These are phyloP conservation scores for Sporisorium sorghi DNA, from an alignment of 1,284 basidiomycete genomes.

Conservation along the genomic window DNA sequence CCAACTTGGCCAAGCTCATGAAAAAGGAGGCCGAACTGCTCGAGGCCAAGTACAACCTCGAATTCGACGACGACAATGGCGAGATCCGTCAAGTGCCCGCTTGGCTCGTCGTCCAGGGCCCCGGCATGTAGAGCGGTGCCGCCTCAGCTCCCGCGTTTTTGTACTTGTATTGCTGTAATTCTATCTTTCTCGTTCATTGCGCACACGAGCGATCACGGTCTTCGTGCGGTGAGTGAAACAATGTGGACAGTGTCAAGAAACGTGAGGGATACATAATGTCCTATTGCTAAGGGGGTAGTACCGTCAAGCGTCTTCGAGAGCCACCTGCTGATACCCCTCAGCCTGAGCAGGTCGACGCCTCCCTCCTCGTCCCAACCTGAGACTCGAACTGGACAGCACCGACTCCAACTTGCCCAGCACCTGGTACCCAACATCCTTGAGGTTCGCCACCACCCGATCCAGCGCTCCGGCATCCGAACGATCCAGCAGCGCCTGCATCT, in stretches of 20 bases:
- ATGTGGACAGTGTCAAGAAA: background rate
- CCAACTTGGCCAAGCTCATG: constrained; percentile 33
- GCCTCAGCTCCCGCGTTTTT: background rate
- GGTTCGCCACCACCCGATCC: constrained; percentile 41
- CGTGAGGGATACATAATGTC: background rate
- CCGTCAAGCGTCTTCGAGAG: constrained; percentile 30
- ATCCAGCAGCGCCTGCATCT: constrained; percentile 36
- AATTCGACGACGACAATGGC: constrained; percentile 67
- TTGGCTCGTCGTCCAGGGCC: constrained; percentile 64
- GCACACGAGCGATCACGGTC: constrained; percentile 1
- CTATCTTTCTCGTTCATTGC: constrained; percentile 3
- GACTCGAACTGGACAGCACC: constrained; percentile 11
- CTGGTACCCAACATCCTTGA: constrained; percentile 49
- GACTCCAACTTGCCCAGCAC: constrained; percentile 44
- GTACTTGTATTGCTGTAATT: constrained; percentile 41
- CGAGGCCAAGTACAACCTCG: constrained; percentile 61
- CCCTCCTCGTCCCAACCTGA: constrained; percentile 18
- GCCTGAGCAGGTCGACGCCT: constrained; percentile 10
- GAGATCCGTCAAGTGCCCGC: constrained; percentile 65
- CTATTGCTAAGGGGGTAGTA: background rate
- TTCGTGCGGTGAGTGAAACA: background rate
- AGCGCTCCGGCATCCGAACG: constrained; percentile 44
- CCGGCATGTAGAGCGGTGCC: constrained; percentile 23
- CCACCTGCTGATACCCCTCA: constrained; percentile 38
- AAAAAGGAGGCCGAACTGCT: constrained; percentile 61